Evolutionary conservation across 768 basidiomycete genomes (phyloP), one percentile per base, ranked within the genome.

Genomic region (Agaricus subrufescens): DNA sequence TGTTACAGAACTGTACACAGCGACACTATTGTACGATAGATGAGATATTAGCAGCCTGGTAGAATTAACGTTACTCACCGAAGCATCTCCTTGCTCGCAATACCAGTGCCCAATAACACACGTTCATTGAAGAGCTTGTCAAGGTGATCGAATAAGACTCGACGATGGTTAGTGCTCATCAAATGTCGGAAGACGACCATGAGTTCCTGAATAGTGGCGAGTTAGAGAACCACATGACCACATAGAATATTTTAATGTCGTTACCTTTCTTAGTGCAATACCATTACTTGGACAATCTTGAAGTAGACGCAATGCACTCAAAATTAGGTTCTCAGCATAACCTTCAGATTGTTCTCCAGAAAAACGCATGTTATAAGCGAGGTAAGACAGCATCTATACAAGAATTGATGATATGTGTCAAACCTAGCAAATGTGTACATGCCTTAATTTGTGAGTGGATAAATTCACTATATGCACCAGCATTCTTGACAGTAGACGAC

Each of bases 161-260:
- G 80, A 47, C 93, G 80, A 63, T 92, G 86, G 14, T 85, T 81
- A 12, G 87, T 88, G 14, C 82, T 84, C 59, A 94, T 81, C 23
- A 98, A 81, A 70, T 98, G 95, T 43, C 96, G 83, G 50, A 96
- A 87, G 10, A 94, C 94, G 11, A 96, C 87, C 75, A 96, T 85
- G 48, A 98, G 75, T 66, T 98, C 96, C 92, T 95, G 65, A 6
- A 19, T 25, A 44, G 12, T 29, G 25, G 59, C 29, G 50, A 46
- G 40, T 42, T 42, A 42, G 40, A 19, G 40, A 42, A 42, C 6
- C 40, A 27, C 10, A 55, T 49, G 48, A 44, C 14, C 54, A n/a
- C 19, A 50, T n/a, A 45, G 37, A 46, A 11, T 4, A 25, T 38
- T 23, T 9, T 10, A 47, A 14, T 39, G 23, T 40, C 47, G 61